Percentiles rank a stretch among this genome's conserved stretches.
These are phyloP conservation scores for Amphibolis antarctica DNA, from an alignment of 106 monocot species.

Conservation along the genomic window DNA sequence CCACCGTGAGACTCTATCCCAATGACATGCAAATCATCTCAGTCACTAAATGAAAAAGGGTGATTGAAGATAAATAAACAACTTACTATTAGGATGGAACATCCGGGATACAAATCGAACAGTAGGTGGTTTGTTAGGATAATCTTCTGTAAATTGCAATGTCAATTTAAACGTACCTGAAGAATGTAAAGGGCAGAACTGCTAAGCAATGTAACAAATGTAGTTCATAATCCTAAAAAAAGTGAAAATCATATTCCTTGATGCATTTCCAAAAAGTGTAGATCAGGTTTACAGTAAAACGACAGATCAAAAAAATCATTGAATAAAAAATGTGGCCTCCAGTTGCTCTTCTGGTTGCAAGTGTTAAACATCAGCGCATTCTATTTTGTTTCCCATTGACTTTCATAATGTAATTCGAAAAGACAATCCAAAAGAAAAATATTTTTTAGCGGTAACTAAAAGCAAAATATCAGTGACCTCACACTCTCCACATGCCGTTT, in stretches of 20 bases:
- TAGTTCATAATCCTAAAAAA: neutral
- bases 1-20: too few species aligned
- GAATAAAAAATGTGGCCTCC: neutral
- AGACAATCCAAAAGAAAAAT: too few species aligned
- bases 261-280: neutral
- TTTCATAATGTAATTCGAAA: too few species aligned
- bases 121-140: constrained; percentile 49
- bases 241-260: neutral
- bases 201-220: neutral
- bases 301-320: neutral
- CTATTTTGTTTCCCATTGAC: too few species aligned
- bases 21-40: too few species aligned
- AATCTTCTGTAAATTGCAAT: constrained; percentile 41
- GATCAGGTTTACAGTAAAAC: neutral
- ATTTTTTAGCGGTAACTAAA: too few species aligned
- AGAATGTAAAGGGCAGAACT: neutral
- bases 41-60: too few species aligned
- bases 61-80: neutral
- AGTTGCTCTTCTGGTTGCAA: neutral
- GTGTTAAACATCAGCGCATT: too few species aligned
- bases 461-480: too few species aligned
- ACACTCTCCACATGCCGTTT: too few species aligned
- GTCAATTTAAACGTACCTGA: constrained; percentile 16
- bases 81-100: constrained; percentile 59
- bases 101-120: constrained; percentile 51